Base-by-base conservation (phyloP, 208 protist species). In the Trypanosoma rangeli region DNA sequence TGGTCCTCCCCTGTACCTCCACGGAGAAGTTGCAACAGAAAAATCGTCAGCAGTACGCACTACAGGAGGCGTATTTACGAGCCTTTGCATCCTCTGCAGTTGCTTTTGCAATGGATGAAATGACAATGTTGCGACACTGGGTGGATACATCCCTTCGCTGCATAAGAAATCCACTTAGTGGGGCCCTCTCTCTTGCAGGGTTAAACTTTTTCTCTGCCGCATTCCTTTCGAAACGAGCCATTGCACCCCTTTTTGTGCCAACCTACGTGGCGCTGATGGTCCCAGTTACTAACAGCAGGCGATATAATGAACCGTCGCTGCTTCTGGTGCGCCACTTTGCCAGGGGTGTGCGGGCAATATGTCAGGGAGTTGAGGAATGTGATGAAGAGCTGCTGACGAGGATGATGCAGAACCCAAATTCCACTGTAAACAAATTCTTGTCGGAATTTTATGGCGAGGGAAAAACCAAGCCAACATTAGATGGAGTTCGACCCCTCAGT, bases 181-280 rank as follows among this genome's bases (percentile, higher is more conserved):
- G 70, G 2, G 62, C 78, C 8, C 67, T 94, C 33, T 63, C 67
- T 22, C 66, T 80, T 63, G 86, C 85, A 31, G 89, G 73, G 15
- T 79, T 91, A 60, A 79, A 92, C 63, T 92, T 92, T 68, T 67
- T 94, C 12, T 75, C 81, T 12, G 83, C 85, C 52, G 73, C 76
- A 46, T 87, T 92, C 65, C 76, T 83, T 3, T 80, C 89, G 0
- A 78, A 80, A 31, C 78, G 84, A 57, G 66, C 86, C 35, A 70
- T 91, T 31, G 85, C 79, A 10, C 80, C 82, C 35, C 67, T 94
- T 33, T 91, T 94, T 66, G 83, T 91, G 10, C 85, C 84, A 33
- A 92, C 89, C 8, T 94, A 92, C 71, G 65, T 94, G 61, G 58
- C 82, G 3, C 60, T 91, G 20, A 79, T 89, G 61, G 59, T 89